phyloP scores from a whole-genome alignment of 345 rosid genomes.

The Jatropha curcas region DNA sequence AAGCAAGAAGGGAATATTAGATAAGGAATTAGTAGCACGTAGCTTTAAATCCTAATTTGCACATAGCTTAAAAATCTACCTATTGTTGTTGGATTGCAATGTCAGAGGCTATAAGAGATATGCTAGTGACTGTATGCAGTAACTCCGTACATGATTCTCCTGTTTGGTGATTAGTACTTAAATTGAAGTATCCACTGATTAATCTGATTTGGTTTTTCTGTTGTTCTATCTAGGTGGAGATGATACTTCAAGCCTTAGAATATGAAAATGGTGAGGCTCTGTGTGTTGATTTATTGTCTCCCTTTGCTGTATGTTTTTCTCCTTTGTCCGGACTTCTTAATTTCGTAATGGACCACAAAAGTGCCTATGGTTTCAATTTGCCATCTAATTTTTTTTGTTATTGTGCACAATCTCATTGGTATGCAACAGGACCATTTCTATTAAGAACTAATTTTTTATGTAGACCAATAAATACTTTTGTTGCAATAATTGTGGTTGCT shows the following conservation, averaged over 20 bases:
- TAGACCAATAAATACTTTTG: too few relatives aligned
- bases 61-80: neutral
- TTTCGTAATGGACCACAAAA: too few relatives aligned
- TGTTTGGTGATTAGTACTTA: neutral
- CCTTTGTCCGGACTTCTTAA: too few relatives aligned
- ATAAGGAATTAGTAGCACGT: neutral
- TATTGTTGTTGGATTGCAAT: neutral
- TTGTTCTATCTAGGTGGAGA: conserved; percentile 59
- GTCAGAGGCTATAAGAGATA: too few relatives aligned
- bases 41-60: neutral
- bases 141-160: neutral
- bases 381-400: too few relatives aligned
- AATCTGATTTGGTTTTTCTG: conserved; percentile 19
- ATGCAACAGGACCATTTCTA: too few relatives aligned
- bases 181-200: neutral
- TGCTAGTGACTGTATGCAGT: neutral
- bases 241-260: conserved; percentile 98
- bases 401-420: too few relatives aligned
- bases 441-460: too few relatives aligned
- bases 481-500: too few relatives aligned
- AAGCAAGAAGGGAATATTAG: neutral
- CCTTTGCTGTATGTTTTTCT: neutral
- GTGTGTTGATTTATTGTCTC: neutral
- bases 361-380: too few relatives aligned
- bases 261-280: conserved; percentile 71